Conservation (phyloP, 106 monocot genomes). For the Dactylorhiza incarnata region DNA sequence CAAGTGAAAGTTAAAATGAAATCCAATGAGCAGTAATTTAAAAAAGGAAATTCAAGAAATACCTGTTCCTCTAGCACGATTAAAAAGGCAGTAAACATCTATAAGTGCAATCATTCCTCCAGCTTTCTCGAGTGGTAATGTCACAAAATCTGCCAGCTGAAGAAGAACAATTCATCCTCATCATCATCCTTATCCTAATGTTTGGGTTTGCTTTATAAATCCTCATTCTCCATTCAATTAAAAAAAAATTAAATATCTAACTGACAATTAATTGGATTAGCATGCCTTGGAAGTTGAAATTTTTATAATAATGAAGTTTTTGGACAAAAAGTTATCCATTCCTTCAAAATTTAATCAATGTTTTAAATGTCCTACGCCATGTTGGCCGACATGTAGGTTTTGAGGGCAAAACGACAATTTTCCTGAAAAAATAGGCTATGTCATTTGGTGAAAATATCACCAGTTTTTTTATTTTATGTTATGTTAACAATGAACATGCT, state of each 20-base stretch:
- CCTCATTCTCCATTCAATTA: neutral
- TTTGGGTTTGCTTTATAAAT: neutral
- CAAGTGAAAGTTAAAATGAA: conserved; percentile 11
- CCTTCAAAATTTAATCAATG: neutral
- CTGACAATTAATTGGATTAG: neutral
- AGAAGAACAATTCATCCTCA: neutral
- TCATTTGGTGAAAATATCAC: too few relatives aligned
- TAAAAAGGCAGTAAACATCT: conserved; percentile 91
- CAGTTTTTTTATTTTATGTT: too few relatives aligned
- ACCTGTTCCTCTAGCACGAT: conserved; percentile 99
- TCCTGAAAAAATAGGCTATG: too few relatives aligned
- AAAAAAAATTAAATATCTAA: neutral
- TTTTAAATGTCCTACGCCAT: too few relatives aligned
- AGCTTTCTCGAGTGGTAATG: conserved; percentile 63
- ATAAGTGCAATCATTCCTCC: conserved; percentile 93
- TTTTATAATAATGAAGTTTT: too few relatives aligned
- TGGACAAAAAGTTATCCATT: neutral
- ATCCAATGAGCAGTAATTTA: neutral
- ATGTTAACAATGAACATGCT: too few relatives aligned
- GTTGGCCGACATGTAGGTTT: too few relatives aligned
- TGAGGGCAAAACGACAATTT: too few relatives aligned
- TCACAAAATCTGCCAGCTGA: conserved; percentile 92
- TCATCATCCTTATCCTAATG: neutral
- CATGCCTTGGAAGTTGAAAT: neutral
- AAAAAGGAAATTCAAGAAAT: conserved; percentile 4